Percentiles rank a stretch among this genome's conserved stretches.
These are phyloP conservation scores for Phytophthora sp. DNA, from an alignment of 352 stramenopile species.

Conservation along the genomic window DNA sequence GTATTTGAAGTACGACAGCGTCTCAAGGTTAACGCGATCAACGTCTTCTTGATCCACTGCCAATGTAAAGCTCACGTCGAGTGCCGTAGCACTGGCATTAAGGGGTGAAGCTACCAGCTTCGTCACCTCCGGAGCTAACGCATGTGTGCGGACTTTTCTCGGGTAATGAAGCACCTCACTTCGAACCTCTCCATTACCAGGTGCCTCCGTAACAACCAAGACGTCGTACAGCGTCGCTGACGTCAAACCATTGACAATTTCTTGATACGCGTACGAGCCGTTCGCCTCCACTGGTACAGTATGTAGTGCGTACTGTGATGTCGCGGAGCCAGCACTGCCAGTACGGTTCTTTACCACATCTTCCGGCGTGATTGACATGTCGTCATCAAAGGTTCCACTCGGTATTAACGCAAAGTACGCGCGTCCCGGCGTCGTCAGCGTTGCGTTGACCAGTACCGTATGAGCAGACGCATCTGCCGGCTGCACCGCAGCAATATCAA, in stretches of 20 bases:
- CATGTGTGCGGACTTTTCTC: conserved; percentile 56
- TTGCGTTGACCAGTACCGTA: conserved; percentile 39
- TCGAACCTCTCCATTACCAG: conserved; percentile 55
- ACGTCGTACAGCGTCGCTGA: conserved; percentile 69
- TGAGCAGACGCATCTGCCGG: conserved; percentile 50
- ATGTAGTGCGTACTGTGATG: conserved; percentile 38
- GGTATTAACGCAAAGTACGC: conserved; percentile 62
- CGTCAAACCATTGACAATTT: conserved; percentile 33
- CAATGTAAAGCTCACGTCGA: conserved; percentile 53
- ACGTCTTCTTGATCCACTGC: conserved; percentile 53
- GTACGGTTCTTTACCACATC: conserved; percentile 42
- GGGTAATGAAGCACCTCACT: conserved; percentile 42
- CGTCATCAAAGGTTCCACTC: conserved; percentile 8
- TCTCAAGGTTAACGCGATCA: conserved; percentile 26
- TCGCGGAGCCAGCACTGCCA: conserved; percentile 3
- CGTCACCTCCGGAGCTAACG: conserved; percentile 52
- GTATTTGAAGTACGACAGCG: conserved; percentile 51
- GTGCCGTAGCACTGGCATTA: conserved; percentile 48
- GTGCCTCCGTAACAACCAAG: conserved; percentile 59
- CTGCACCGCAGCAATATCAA: conserved; percentile 27
- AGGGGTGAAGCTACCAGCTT: conserved; percentile 30
- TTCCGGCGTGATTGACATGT: conserved; percentile 20
- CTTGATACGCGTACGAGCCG: conserved; percentile 32
- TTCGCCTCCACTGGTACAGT: conserved; percentile 32
- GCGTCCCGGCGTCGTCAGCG: conserved; percentile 44